Percentiles rank a stretch among this genome's conserved stretches.
Conservation (phyloP, 164 flowering plant genomes). For the Magnolia kwangsiensis region DNA sequence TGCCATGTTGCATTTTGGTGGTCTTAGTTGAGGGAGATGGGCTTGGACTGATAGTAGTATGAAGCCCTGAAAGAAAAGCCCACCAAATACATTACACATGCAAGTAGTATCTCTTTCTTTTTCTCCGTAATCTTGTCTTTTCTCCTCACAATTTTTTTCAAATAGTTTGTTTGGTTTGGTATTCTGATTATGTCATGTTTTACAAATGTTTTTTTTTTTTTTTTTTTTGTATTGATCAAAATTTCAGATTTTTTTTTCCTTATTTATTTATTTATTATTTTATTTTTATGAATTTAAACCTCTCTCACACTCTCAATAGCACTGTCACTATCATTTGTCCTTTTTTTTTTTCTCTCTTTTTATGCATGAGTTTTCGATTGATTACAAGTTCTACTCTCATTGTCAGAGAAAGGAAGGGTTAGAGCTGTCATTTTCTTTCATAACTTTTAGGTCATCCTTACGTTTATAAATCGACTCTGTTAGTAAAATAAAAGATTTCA, state of each 20-base stretch:
- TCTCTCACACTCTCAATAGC: not conserved
- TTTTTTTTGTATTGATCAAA: no score
- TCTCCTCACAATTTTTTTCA: not conserved
- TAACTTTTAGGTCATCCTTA: not conserved
- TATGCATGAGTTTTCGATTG: not conserved
- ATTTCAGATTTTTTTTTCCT: no score
- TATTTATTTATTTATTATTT: no score
- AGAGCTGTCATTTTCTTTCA: not conserved
- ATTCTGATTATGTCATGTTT: not conserved
- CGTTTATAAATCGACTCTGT: not conserved
- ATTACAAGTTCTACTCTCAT: not conserved
- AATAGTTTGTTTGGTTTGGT: not conserved
- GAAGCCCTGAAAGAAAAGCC: conserved; percentile 27
- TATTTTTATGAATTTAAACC: no score
- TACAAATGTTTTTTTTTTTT: no score
- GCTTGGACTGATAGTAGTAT: conserved; percentile 83
- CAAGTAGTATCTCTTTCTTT: not conserved
- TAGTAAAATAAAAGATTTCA: no score
- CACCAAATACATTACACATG: conserved; percentile 1
- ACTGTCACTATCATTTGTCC: not conserved
- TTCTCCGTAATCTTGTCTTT: not conserved
- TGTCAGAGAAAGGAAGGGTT: not conserved
- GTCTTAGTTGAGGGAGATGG: conserved; percentile 80
- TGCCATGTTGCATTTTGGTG: conserved; percentile 67
- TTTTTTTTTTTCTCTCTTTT: no score